Evolutionary conservation across 345 rosid species (phyloP).

Genomic region (Populus deltoides): DNA sequence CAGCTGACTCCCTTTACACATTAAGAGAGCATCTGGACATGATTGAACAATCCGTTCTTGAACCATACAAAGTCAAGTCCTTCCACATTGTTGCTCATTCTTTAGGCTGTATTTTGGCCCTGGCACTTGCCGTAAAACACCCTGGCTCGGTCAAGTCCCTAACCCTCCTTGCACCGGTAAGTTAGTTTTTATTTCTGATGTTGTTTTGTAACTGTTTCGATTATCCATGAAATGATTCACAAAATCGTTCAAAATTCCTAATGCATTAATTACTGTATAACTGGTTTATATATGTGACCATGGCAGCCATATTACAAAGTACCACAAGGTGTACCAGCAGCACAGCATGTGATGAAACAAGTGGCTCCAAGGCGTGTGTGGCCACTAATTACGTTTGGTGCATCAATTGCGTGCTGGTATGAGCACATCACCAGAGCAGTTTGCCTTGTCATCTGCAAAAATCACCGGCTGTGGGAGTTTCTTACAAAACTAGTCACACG

Average conservation of each 20-base stretch:
- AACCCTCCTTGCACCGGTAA: conserved; percentile 86
- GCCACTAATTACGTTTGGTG: conserved; percentile 80
- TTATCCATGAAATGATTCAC: too few species aligned
- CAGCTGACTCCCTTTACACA: conserved; percentile 84
- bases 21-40: conserved; percentile 83
- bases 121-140: conserved; percentile 82
- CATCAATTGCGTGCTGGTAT: conserved; percentile 92
- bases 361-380: conserved; percentile 84
- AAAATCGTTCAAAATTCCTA: background rate
- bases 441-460: conserved; percentile 81
- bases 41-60: conserved; percentile 59
- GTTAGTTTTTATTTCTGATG: conserved; percentile 3
- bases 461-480: conserved; percentile 86
- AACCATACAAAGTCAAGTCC: conserved; percentile 57
- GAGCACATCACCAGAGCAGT: conserved; percentile 85
- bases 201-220: too few species aligned
- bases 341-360: conserved; percentile 77
- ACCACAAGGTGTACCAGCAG: conserved; percentile 66
- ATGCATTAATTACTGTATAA: background rate
- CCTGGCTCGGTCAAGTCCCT: conserved; percentile 78
- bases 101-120: conserved; percentile 95
- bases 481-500: conserved; percentile 67
- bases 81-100: conserved; percentile 98
- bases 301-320: conserved; percentile 82
- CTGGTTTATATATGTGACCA: background rate